Conservation (phyloP, 768 basidiomycete genomes). For the Tricholoma bakamatsutake region DNA sequence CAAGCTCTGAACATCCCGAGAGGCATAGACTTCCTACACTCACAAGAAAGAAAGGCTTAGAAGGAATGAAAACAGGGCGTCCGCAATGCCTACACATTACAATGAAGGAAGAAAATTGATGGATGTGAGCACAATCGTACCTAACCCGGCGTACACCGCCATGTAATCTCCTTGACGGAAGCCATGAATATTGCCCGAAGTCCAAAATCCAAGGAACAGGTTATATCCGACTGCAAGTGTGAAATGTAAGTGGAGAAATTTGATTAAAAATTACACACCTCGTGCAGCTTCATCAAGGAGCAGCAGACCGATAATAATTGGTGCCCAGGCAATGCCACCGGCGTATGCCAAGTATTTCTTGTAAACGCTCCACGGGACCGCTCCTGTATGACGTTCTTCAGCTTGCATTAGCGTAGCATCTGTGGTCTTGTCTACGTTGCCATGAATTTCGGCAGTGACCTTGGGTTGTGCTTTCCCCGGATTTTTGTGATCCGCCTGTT, state of each 20-base stretch:
- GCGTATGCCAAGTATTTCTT: constrained; percentile 27
- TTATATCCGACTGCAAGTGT: constrained; percentile 34
- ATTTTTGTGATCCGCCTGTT: constrained; percentile 25
- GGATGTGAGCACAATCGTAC: constrained; percentile 16
- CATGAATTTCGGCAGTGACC: neutral
- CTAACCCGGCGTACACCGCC: constrained; percentile 46
- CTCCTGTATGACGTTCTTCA: constrained; percentile 53
- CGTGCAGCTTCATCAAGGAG: neutral
- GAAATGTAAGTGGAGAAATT: neutral
- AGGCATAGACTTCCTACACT: constrained; percentile 13
- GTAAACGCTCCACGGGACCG: constrained; percentile 46
- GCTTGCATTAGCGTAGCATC: constrained; percentile 38
- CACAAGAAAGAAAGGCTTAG: constrained; percentile 47
- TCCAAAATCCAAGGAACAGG: constrained; percentile 74
- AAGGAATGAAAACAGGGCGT: constrained; percentile 46
- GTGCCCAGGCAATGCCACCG: neutral
- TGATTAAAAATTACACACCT: neutral
- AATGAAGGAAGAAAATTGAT: neutral
- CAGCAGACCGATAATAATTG: neutral
- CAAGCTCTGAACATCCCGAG: neutral
- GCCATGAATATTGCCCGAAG: constrained; percentile 41
- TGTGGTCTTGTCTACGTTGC: constrained; percentile 17
- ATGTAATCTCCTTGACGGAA: constrained; percentile 66
- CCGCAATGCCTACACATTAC: constrained; percentile 32
- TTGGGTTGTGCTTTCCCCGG: constrained; percentile 7